A percentile compares a stretch with the other conserved stretches of the same genome.
phyloP scores from a whole-genome alignment of 768 basidiomycete genomes.

The Hericium coralloides region DNA sequence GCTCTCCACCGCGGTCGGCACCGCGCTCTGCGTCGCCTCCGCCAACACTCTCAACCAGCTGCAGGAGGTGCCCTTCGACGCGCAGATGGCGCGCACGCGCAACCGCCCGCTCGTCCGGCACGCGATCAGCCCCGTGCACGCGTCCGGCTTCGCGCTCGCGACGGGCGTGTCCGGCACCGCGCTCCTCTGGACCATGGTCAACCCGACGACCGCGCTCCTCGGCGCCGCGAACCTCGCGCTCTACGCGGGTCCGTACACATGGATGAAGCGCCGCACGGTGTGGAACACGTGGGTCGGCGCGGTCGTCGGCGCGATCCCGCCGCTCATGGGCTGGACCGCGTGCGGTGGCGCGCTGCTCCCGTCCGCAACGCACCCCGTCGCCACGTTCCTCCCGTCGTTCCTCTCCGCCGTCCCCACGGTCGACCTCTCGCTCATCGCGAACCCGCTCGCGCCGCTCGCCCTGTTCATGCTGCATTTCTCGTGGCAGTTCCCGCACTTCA shows the following conservation, averaged over 20 bases:
- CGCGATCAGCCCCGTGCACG: constrained; percentile 81
- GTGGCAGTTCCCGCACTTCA: constrained; percentile 99
- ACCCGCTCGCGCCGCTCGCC: constrained; percentile 72
- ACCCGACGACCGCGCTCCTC: constrained; percentile 76
- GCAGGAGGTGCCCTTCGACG: constrained; percentile 91
- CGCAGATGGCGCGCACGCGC: constrained; percentile 91
- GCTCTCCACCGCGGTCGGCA: constrained; percentile 81
- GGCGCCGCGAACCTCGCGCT: constrained; percentile 80
- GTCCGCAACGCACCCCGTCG: constrained; percentile 45
- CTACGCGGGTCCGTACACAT: constrained; percentile 90
- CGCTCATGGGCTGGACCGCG: constrained; percentile 98
- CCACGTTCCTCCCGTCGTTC: constrained; percentile 55
- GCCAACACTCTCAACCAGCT: constrained; percentile 95
- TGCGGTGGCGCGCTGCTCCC: constrained; percentile 76
- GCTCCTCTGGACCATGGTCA: constrained; percentile 75
- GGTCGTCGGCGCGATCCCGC: constrained; percentile 87
- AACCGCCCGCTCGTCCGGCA: constrained; percentile 79
- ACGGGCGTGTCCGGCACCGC: constrained; percentile 76
- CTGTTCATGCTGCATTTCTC: constrained; percentile 83
- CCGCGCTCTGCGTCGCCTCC: constrained; percentile 83
- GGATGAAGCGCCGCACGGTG: constrained; percentile 75
- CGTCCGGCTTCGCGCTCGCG: constrained; percentile 62
- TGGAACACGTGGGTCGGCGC: constrained; percentile 93
- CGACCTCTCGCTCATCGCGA: constrained; percentile 53
- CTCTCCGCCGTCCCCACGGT: constrained; percentile 30